A percentile compares a stretch with the other conserved stretches of the same genome.
These are phyloP conservation scores for Corinectria fuckeliana DNA, from an alignment of 2,329 filamentous ascomycete genomes.

Conservation along the genomic window DNA sequence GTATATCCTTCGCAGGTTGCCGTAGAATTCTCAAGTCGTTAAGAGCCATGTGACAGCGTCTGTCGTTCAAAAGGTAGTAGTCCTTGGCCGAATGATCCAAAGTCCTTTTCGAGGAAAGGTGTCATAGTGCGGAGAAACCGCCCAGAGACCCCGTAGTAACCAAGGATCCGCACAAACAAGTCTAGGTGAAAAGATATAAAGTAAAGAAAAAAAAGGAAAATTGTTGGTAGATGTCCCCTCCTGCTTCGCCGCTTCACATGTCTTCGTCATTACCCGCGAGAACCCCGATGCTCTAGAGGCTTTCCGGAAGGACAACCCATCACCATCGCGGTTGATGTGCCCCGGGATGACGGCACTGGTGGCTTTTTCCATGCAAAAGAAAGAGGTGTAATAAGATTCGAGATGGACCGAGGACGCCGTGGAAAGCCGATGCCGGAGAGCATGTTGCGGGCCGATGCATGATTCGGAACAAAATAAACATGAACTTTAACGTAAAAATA, in stretches of 20 bases:
- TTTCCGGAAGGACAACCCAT: conserved; percentile 8
- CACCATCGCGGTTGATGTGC: conserved; percentile 2
- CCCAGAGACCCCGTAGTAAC: conserved; percentile 36
- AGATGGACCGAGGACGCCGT: conserved; percentile 40
- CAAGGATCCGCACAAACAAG: conserved; percentile 40
- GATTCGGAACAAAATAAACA: conserved; percentile 41
- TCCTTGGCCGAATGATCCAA: conserved; percentile 44
- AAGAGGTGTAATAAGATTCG: conserved; percentile 37
- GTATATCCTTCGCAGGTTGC: conserved; percentile 52
- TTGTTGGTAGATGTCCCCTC: conserved; percentile 37
- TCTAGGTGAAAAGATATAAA: conserved; percentile 40
- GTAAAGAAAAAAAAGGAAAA: conserved; percentile 29
- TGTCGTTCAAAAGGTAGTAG: conserved; percentile 45
- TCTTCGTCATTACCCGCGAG: conserved; percentile 13
- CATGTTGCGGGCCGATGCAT: conserved; percentile 38
- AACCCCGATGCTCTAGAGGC: not conserved
- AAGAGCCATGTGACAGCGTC: conserved; percentile 47
- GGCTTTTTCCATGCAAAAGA: conserved; percentile 28
- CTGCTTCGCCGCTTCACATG: conserved; percentile 15
- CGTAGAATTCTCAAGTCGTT: conserved; percentile 45
- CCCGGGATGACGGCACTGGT: conserved; percentile 14
- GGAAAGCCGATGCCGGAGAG: conserved; percentile 37
- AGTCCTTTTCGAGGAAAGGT: conserved; percentile 41
- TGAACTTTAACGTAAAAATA: conserved; percentile 42
- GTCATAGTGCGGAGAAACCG: conserved; percentile 37